Evolutionary conservation across 2,329 filamentous ascomycete species (phyloP).

Genomic region (Neofusicoccum umdonicola): DNA sequence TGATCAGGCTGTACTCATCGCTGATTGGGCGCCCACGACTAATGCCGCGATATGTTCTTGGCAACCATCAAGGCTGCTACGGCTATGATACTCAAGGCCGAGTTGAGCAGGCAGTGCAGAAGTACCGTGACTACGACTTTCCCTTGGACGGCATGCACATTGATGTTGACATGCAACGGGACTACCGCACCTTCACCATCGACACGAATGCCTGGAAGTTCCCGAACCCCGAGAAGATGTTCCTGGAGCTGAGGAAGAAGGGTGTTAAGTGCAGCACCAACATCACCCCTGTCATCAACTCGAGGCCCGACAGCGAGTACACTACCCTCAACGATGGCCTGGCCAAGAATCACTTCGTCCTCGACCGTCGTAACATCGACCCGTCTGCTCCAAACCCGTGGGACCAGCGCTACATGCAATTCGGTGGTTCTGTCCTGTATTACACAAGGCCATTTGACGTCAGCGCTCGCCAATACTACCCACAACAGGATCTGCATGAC

Average conservation of each 20-base stretch:
- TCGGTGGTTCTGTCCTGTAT: constrained; percentile 29
- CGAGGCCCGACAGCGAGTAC: constrained; percentile 22
- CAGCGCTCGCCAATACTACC: neutral
- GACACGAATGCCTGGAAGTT: constrained; percentile 28
- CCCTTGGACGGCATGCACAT: constrained; percentile 41
- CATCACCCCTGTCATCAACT: constrained; percentile 39
- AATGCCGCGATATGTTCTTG: constrained; percentile 39
- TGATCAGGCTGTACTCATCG: constrained; percentile 35
- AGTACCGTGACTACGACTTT: constrained; percentile 30
- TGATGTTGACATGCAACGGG: constrained; percentile 40
- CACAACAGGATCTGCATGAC: neutral
- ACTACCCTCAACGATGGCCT: constrained; percentile 26
- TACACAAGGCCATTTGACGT: neutral
- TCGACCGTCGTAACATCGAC: constrained; percentile 19
- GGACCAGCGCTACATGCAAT: constrained; percentile 16
- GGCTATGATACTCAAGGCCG: constrained; percentile 33
- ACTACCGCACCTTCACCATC: constrained; percentile 40
- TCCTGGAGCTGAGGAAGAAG: constrained; percentile 29
- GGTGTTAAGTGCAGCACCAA: constrained; percentile 42
- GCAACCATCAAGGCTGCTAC: constrained; percentile 41
- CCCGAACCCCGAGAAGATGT: constrained; percentile 34
- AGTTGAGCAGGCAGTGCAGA: constrained; percentile 27
- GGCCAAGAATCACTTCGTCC: constrained; percentile 20
- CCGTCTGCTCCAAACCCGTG: constrained; percentile 22
- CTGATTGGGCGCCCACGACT: constrained; percentile 39